These are phyloP conservation scores for Gossypium herbaceum DNA, from an alignment of 345 rosid species.

Conservation along the genomic window DNA sequence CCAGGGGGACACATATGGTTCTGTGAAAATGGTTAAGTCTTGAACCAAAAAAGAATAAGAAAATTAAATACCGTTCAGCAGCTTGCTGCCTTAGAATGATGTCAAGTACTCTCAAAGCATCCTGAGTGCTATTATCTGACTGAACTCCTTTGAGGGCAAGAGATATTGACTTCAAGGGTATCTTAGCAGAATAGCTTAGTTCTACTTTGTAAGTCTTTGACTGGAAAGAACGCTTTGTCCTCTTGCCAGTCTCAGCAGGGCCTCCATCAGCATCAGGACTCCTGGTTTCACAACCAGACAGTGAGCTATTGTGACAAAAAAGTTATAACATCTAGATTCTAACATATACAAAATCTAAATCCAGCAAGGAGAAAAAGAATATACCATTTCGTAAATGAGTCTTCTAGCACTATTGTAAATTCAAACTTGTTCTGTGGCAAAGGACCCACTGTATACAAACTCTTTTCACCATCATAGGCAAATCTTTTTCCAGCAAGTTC, in stretches of 20 bases:
- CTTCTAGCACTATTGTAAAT: conserved; percentile 65
- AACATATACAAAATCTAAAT: not conserved
- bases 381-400: conserved; percentile 53
- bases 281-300: conserved; percentile 31
- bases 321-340: not conserved
- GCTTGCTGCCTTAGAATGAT: conserved; percentile 79
- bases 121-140: conserved; percentile 44
- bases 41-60: not conserved
- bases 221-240: conserved; percentile 48
- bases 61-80: conserved; percentile 47
- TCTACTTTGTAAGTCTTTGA: conserved; percentile 56
- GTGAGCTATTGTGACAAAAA: not conserved
- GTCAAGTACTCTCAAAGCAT: conserved; percentile 81
- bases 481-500: conserved; percentile 56
- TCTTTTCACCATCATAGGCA: conserved; percentile 84
- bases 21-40: not conserved
- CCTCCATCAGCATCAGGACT: conserved; percentile 29
- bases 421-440: conserved; percentile 58
- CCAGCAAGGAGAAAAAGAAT: conserved; percentile 14
- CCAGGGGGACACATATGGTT: not conserved
- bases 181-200: conserved; percentile 49
- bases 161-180: conserved; percentile 55
- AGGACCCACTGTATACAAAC: conserved; percentile 71
- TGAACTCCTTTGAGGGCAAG: conserved; percentile 45
- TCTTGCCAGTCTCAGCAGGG: conserved; percentile 40